Base-by-base conservation (phyloP, 2,329 filamentous ascomycete species). In the Scedosporium aurantiacum region DNA sequence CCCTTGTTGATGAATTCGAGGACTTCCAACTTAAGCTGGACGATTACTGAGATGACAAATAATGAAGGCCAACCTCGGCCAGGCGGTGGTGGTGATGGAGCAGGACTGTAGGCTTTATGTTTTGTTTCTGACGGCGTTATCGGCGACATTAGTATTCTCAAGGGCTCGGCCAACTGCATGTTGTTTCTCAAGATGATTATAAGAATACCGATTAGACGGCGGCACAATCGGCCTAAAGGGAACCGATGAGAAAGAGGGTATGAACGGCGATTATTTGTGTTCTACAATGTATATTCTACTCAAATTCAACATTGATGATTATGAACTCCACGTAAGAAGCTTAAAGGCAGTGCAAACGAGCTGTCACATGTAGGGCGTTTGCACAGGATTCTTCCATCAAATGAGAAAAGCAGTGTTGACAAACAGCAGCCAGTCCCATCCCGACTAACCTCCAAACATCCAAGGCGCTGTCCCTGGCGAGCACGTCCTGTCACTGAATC, bases 11-110 rank as follows among this genome's bases (percentile, higher is more conserved):
- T 3, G 80, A 82, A 18, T 81, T 82, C 18, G 77, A 78, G 5
- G 78, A 82, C 32, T 85, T 86, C 66, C 77, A 85, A 68, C 70
- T 86, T n/a, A 60, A 60, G 47, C 45, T 60, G 45, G 58, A 60
- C 14, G 58, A 60, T 16, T 21, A 32, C 18, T 27, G 14, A 28
- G 25, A 27, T 60, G 25, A 57, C 18, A 40, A 57, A 14, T 57
- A 27, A 57, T 57, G 32, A 57, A 5, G 32, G 18, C 32, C 32
- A 37, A 37, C 10, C 10, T 12, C 10, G 32, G 32, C 10, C 10
- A 2, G 32, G 32, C 2, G 16, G 5, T 50, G 14, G n/a, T 21
- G 16, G 18, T 12, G 45, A 10, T 10, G 32, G 32, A 37, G 32
- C 10, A 4, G 10, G 32, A 37, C 4, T 37, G 18, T 18, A 21